Evolutionary conservation across 768 basidiomycete genomes (phyloP).

Genomic region (Boletus insuetus): DNA sequence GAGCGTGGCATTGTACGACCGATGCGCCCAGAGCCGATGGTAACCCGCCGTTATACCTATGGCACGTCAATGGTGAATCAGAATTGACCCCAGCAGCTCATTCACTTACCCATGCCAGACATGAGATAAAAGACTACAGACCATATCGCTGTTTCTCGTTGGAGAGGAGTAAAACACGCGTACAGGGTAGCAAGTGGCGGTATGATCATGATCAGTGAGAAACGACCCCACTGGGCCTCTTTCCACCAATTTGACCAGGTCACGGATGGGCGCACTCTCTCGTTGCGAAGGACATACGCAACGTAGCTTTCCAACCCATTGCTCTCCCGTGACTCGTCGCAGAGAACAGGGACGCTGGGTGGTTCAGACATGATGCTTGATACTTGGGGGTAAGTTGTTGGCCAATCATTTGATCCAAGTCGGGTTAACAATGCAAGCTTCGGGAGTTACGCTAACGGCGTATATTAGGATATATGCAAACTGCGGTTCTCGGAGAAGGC

Average conservation of each 20-base stretch:
- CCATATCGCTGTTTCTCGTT: neutral
- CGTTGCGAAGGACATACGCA: constrained; percentile 57
- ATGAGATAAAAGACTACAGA: neutral
- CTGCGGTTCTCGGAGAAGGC: neutral
- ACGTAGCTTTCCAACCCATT: constrained; percentile 73
- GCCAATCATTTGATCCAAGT: neutral
- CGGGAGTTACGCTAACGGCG: no score
- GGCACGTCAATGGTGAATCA: neutral
- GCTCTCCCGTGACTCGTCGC: constrained; percentile 28
- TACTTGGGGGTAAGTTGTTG: neutral
- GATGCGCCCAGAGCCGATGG: constrained; percentile 1
- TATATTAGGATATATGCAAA: neutral
- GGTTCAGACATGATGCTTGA: neutral
- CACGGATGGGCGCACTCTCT: constrained; percentile 61
- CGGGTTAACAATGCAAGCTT: neutral
- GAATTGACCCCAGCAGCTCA: no score
- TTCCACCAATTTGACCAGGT: constrained; percentile 50
- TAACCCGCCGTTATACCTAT: constrained; percentile 5
- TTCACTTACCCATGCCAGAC: neutral
- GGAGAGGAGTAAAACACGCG: constrained; percentile 31
- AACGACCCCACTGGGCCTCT: constrained; percentile 70
- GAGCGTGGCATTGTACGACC: neutral
- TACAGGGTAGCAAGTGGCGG: constrained; percentile 72
- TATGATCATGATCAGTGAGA: constrained; percentile 63
- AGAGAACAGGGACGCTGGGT: neutral